A percentile compares a stretch with the other conserved stretches of the same genome.
Conservation (phyloP, 148 eudicot species). For the Salicornia ramosissima region DNA sequence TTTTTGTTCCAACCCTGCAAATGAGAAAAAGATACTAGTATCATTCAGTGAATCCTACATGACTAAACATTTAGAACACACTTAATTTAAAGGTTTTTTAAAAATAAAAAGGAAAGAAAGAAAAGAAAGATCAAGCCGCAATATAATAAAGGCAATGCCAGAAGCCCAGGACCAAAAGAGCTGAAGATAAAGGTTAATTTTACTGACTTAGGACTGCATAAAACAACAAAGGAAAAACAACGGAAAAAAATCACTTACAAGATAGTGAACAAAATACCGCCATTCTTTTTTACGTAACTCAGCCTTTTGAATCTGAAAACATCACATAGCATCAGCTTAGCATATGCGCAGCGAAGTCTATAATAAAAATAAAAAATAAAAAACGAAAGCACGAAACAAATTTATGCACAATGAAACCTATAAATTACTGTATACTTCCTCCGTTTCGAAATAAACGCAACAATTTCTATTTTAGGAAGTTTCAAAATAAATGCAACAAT, state of each 20-base stretch:
- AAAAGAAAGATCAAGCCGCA: not conserved
- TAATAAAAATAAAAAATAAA: no score
- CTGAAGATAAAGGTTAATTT: not conserved
- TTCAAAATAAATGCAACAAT: no score
- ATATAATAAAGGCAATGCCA: not conserved
- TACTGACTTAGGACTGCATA: not conserved
- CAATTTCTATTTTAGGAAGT: no score
- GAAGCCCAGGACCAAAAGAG: no score
- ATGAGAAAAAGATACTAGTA: constrained; percentile 23
- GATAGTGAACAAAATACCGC: constrained; percentile 94
- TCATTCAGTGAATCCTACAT: constrained; percentile 2
- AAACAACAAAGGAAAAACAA: constrained; percentile 1
- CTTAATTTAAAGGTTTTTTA: not conserved
- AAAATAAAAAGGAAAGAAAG: not conserved
- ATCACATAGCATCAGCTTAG: no score
- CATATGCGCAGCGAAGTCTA: no score
- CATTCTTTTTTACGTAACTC: constrained; percentile 82
- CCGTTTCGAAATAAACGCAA: no score
- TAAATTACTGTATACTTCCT: no score
- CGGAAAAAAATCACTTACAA: constrained; percentile 49
- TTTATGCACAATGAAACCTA: no score
- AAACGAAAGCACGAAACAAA: no score
- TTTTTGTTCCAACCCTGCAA: constrained; percentile 99
- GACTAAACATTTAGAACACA: not conserved
- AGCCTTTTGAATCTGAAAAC: constrained; percentile 76